Evolutionary conservation across 352 stramenopile species (phyloP), one percentile per base, ranked within the genome.

Genomic region (Thraustochytrium sp.): DNA sequence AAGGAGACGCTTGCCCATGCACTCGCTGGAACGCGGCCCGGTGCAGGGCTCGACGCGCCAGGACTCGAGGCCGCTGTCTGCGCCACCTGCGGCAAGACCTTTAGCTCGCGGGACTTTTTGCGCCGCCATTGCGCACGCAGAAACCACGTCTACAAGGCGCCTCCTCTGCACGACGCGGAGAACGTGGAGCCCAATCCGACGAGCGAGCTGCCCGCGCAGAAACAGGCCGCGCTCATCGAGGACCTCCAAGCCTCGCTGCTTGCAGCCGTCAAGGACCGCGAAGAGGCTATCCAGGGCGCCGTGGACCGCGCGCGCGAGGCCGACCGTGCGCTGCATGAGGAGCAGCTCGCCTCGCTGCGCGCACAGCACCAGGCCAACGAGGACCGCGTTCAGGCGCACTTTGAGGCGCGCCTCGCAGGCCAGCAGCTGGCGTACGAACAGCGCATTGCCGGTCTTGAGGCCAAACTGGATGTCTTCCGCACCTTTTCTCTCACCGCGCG

Each of bases 341-440:
- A 76, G 29, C 74, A 82, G 34, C 55, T 82, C 31, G 29, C 54
- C 9, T 13, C 21, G 11, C 56, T 82, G 1, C 31, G 61, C 9
- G 51, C 65, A 34, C 51, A 82, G 9, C 26, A 11, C 37, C 16
- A n/a, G 11, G 29, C 49, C 3, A 29, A 65, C 36, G 53, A 76
- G 54, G 37, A 76, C 16, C 49, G 53, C 31, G 31, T 82, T 3
- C 51, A 82, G 31, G 74, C 49, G 9, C 53, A 76, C 18, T 82
- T 53, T 29, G 31, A 82, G 34, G 38, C 31, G 18, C 74, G 49
- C 5, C 74, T 82, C 37, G 18, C 56, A 8, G 54, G 18, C 29
- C 74, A 82, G 31, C 74, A 82, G 31, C n/a, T 51, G 21, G 38
- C 4, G 1, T 82, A 82, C 55, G 74, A 82, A 34, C 26, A 82